Conservation (phyloP, 306 rosid species). For the Medicago ruthenica region DNA sequence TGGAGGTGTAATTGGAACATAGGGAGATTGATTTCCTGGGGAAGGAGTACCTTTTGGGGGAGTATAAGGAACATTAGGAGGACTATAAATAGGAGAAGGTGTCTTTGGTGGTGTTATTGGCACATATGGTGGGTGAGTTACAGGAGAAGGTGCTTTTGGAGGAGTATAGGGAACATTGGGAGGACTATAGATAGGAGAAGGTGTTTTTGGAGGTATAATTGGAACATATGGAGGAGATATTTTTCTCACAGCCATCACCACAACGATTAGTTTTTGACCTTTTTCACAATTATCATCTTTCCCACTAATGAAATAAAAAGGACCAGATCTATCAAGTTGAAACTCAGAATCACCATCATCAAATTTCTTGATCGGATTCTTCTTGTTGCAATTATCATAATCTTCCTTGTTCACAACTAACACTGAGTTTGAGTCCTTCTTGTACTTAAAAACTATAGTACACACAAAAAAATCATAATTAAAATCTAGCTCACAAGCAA, state of each 20-base stretch:
- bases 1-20: not conserved
- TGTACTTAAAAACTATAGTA: constrained; percentile 71
- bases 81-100: not conserved
- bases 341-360: constrained; percentile 72
- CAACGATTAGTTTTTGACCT: constrained; percentile 71
- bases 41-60: constrained; percentile 35
- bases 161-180: constrained; percentile 19
- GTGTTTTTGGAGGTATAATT: not conserved
- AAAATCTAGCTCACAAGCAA: not conserved
- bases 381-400: constrained; percentile 65
- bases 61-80: constrained; percentile 1
- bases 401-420: constrained; percentile 72
- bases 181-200: not conserved
- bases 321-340: constrained; percentile 66
- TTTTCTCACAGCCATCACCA: constrained; percentile 60
- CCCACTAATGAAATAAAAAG: constrained; percentile 77
- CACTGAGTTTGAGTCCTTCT: constrained; percentile 71
- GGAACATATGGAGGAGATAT: constrained; percentile 23
- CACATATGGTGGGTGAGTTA: not conserved
- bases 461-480: not conserved
- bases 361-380: constrained; percentile 62
- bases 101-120: constrained; percentile 24
- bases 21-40: not conserved
- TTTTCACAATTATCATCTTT: constrained; percentile 59
- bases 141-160: constrained; percentile 26